These are phyloP conservation scores for Lodderomyces elongisporus DNA, from an alignment of 1,139 yeast genomes.

Conservation along the genomic window DNA sequence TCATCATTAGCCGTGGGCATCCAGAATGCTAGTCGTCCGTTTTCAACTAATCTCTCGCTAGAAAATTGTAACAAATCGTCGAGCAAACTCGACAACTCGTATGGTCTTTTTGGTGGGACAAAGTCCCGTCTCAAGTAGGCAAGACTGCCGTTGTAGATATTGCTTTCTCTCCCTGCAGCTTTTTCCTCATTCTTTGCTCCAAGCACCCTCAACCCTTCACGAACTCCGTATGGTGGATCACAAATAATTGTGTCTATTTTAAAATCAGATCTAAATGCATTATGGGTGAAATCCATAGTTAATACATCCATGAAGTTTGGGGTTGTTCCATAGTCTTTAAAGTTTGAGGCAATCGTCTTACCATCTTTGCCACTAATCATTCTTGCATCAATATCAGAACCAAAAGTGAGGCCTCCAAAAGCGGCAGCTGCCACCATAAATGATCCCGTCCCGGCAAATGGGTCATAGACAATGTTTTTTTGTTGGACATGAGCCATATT, in stretches of 20 bases:
- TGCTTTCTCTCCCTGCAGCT: conserved; percentile 61
- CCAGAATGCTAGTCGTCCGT: conserved; percentile 90
- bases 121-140: conserved; percentile 79
- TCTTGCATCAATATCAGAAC: conserved; percentile 89
- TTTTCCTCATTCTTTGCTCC: conserved; percentile 68
- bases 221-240: conserved; percentile 97
- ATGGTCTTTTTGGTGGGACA: conserved; percentile 90
- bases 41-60: conserved; percentile 61
- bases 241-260: conserved; percentile 78
- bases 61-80: conserved; percentile 75
- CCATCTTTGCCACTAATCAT: conserved; percentile 70
- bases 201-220: conserved; percentile 91
- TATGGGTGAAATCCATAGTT: conserved; percentile 94
- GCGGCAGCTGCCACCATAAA: conserved; percentile 85
- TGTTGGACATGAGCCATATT: conserved; percentile 73
- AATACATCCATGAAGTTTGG: conserved; percentile 64
- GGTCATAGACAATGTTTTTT: conserved; percentile 77
- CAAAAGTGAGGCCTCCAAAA: conserved; percentile 76
- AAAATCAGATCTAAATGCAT: conserved; percentile 63
- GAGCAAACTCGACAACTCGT: conserved; percentile 68
- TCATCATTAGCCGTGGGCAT: conserved; percentile 97
- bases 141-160: conserved; percentile 68
- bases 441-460: conserved; percentile 96
- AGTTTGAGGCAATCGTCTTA: conserved; percentile 56
- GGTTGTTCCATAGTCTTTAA: conserved; percentile 64